Base-by-base conservation (phyloP, 768 basidiomycete species). In the Pholiota molesta region DNA sequence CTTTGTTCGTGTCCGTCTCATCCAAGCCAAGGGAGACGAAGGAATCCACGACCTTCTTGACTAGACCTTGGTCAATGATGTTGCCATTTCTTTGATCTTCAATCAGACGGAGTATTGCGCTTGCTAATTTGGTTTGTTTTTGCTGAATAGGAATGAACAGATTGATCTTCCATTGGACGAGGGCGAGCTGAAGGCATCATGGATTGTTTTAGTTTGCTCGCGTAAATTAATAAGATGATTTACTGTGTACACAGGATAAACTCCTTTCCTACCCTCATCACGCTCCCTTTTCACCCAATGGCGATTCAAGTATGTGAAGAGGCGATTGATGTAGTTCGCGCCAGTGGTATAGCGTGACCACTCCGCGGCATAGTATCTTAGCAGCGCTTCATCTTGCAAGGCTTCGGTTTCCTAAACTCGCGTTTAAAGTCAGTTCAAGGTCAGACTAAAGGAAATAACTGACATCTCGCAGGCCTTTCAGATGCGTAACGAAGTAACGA, bases 231-330 rank as follows among this genome's bases (percentile, higher is more conserved):
- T 40, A 35, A 21, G 57, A 52, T 35, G 35, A 69, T 90, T 71
- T 66, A 97, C 96, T 28, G 97, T 99, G 72, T 99, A 99, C 19
- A 99, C 94, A 1, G 88, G 89, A 77, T 98, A 99, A 21, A 99
- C 92, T 45, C 89, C 91, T 76, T 94, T 96, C 69, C 96, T 83
- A 16, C 97, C 97, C 74, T 99, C 97, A 69, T 99, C 97, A 71
- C 96, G 87, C 74, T 99, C 97, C 56, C 97, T 85, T 79, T 96
- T 97, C 47, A 99, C 97, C 97, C 97, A 99, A 77, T 99, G 95
- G 21, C 97, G 93, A 77, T 99, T 99, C 60, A 99, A 84, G 78
- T 99, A 99, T 2, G 94, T 96, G 80, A 99, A 99, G 37, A 99
- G 78, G 59, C 97, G 91, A 74, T 99, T 97, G 77, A 98, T 94